Evolutionary conservation across 2,329 filamentous ascomycete species (phyloP).

Genomic region (Fusarium clavum): DNA sequence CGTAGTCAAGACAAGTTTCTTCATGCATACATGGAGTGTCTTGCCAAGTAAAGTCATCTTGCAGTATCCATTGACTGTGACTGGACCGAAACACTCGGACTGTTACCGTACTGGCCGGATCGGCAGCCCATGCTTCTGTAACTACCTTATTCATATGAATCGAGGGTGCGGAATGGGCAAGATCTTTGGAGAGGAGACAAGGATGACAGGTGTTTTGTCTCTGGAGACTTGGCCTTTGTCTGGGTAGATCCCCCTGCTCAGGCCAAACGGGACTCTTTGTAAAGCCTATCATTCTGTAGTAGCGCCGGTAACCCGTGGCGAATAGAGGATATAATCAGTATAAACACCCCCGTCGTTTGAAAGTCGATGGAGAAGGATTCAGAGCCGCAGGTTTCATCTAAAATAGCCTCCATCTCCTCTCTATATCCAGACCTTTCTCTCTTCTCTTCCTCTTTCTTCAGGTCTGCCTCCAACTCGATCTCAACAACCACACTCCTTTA

Average conservation of each 20-base stretch:
- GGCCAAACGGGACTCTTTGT: not conserved
- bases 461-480: not conserved
- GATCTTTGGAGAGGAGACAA: not conserved
- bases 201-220: not conserved
- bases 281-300: not conserved
- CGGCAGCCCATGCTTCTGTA: not conserved
- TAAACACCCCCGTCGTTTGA: not conserved
- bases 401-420: slow-evolving; percentile 4
- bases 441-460: not conserved
- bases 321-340: not conserved
- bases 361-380: not conserved
- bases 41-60: not conserved
- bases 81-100: not conserved
- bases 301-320: not conserved
- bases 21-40: not conserved
- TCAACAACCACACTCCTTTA: slow-evolving; percentile 2
- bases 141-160: not conserved
- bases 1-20: not conserved
- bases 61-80: not conserved
- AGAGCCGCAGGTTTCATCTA: slow-evolving; percentile 5
- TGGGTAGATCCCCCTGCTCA: not conserved
- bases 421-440: not conserved
- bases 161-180: not conserved
- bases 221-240: not conserved
- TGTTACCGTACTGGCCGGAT: slow-evolving; percentile 5